A percentile compares a stretch with the other conserved stretches of the same genome.
Evolutionary conservation across 2,329 filamentous ascomycete species (phyloP).

Genomic region (Ciborinia camelliae): DNA sequence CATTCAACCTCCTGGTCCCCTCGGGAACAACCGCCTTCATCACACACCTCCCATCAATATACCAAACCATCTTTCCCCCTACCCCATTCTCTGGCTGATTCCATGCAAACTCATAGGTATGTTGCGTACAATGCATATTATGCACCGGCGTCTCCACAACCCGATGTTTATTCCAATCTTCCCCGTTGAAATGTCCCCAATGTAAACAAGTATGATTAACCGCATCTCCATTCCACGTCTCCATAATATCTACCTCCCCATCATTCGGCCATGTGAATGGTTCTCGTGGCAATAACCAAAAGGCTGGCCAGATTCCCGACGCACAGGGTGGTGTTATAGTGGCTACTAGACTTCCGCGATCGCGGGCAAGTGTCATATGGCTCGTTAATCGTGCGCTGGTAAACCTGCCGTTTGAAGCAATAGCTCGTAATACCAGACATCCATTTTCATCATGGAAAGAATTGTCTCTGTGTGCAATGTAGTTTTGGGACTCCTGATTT

Average conservation of each 20-base stretch:
- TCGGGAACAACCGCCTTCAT: slow-evolving; percentile 54
- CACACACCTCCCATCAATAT: slow-evolving; percentile 53
- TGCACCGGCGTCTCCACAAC: slow-evolving; percentile 51
- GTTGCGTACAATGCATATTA: slow-evolving; percentile 45
- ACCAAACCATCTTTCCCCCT: slow-evolving; percentile 53
- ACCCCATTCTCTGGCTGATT: slow-evolving; percentile 45
- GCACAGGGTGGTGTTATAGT: slow-evolving; percentile 52
- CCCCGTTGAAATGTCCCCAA: slow-evolving; percentile 53
- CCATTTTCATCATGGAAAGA: slow-evolving; percentile 52
- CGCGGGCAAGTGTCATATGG: slow-evolving; percentile 48
- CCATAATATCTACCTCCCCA: slow-evolving; percentile 58
- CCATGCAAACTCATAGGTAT: slow-evolving; percentile 57
- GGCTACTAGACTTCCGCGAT: slow-evolving; percentile 52
- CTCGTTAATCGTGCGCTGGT: slow-evolving; percentile 56
- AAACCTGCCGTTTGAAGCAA: slow-evolving; percentile 46
- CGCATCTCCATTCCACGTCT: slow-evolving; percentile 57
- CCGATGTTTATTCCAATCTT: slow-evolving; percentile 55
- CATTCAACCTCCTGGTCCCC: slow-evolving; percentile 52
- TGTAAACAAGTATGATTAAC: slow-evolving; percentile 57
- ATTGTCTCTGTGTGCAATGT: slow-evolving; percentile 48
- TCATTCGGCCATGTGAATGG: slow-evolving; percentile 58
- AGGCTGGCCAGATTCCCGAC: slow-evolving; percentile 57
- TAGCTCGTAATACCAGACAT: slow-evolving; percentile 51
- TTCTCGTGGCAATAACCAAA: slow-evolving; percentile 57
- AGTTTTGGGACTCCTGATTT: slow-evolving; percentile 58